Base-by-base conservation (phyloP, 1,139 yeast species). In the Blastobotrys ciferrii region DNA sequence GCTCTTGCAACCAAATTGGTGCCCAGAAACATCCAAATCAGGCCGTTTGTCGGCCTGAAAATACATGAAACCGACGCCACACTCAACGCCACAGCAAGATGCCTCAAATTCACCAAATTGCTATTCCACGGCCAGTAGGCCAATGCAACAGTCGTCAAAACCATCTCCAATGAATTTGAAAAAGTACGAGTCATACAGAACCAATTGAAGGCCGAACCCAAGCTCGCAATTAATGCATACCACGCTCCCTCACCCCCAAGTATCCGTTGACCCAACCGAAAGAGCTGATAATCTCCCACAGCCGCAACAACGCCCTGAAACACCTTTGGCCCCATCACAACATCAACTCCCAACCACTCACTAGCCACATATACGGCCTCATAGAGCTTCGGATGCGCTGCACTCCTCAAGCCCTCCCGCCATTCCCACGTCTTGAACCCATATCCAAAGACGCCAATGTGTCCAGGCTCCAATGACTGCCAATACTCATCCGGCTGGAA, bases 341-440 rank as follows among this genome's bases (percentile, higher is more conserved):
- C 51, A 45, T 63, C 62, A 1, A 62, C 28, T 1, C 49, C 44
- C 1, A 59, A 32, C 18, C 15, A 12, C 9, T 56, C 57, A 2
- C 61, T 61, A 0, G 68, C 13, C 43, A 61, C 56, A 53, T 74
- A 78, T 0, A 71, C 61, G 1, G 62, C 51, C 1, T 80, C 76
- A 63, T 87, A 89, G 1, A 91, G 52, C 45, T 83, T 67, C 0
- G 98, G 98, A 60, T 89, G 94, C 0, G 86, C 68, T 37, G 87
- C 82, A 13, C 95, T 84, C 52, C 99, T 69, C 7, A 94, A 69
- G 1, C 81, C 83, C 45, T 76, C 72, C 32, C 71, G 63, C 98
- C 98, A 94, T 67, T 94, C 99, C 98, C 99, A 94, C 0, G 98
- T 89, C 42, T 82, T 63, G 59, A 82, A 81, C 0, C 98, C 98